A percentile compares a stretch with the other conserved stretches of the same genome.
phyloP scores from a whole-genome alignment of 2,329 filamentous ascomycete species.

The Hansfordia pulvinata region DNA sequence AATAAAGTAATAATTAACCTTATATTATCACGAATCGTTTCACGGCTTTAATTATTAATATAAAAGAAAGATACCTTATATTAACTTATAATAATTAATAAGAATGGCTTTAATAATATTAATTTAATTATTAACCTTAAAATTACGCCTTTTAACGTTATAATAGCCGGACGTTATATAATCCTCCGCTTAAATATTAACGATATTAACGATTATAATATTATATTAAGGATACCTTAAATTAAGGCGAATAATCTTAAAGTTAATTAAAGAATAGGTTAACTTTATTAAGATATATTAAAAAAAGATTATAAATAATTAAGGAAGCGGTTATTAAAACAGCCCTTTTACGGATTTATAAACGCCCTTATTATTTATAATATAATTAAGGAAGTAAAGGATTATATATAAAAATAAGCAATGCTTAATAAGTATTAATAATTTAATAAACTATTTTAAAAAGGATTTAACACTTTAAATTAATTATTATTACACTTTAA shows the following conservation, averaged over 20 bases:
- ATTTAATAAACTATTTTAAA: background rate
- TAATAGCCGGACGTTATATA: too few species aligned
- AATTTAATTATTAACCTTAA: too few species aligned
- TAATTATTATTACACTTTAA: background rate
- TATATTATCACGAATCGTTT: too few species aligned
- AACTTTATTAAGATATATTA: background rate
- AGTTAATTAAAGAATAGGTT: background rate
- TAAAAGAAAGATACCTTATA: too few species aligned
- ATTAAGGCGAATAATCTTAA: background rate
- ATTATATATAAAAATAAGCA: background rate
- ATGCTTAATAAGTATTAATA: conserved; percentile 1
- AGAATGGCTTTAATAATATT: too few species aligned
- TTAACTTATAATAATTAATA: too few species aligned
- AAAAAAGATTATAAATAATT: background rate
- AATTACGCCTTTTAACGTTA: too few species aligned
- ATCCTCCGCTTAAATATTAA: background rate
- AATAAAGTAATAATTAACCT: too few species aligned
- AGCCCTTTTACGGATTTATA: background rate
- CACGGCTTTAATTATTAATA: too few species aligned
- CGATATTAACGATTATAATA: background rate
- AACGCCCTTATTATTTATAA: background rate
- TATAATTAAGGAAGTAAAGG: background rate
- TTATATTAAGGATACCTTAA: background rate
- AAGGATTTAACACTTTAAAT: background rate
- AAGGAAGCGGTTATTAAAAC: too few species aligned